Base-by-base conservation (phyloP, 805 yeast genomes). In the Deakozyma indianensis region DNA sequence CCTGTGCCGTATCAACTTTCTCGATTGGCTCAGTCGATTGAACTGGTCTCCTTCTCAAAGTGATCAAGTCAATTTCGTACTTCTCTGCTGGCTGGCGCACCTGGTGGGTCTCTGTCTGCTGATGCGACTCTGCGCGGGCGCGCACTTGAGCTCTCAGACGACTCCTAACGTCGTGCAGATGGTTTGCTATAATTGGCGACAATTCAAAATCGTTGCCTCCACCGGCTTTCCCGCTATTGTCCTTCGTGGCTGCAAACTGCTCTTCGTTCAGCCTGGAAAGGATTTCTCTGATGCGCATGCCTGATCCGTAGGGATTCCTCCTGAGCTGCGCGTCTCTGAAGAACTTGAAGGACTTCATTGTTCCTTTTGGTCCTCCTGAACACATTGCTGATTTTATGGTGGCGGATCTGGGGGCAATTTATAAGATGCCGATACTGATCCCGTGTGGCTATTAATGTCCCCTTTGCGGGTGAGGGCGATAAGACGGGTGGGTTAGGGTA, bases 21-120 rank as follows among this genome's bases (percentile, higher is more conserved):
- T n/a, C n/a, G 32, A 15, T 15, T 15, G 14, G 14, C 32, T 27
- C n/a, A 14, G 14, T 27, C 32, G 14, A 27, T n/a, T n/a, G n/a
- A n/a, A 35, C 22, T 5, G 42, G 42, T 18, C n/a, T 22, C 20
- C 27, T 40, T 18, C 22, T 7, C 42, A 40, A 14, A 9, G 42
- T 40, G n/a, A 40, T 20, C 5, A 11, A 23, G 27, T 40, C 42
- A 40, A 40, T 40, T 9, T 40, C 42, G 18, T 40, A 40, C 7
- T n/a, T 25, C 22, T 35, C 14, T 11, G 7, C 41, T 15, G 7
- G 15, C n/a, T 7, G 20, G 11, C 7, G 15, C 22, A 21, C 41
- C n/a, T n/a, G n/a, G n/a, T n/a, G n/a, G n/a, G n/a, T n/a, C n/a
- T n/a, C n/a, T n/a, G n/a, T n/a, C n/a, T n/a, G n/a, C n/a, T n/a